Percentiles rank a stretch among this genome's conserved stretches.
Conservation (phyloP, 345 rosid genomes). For the Lenwebbia sp. region DNA sequence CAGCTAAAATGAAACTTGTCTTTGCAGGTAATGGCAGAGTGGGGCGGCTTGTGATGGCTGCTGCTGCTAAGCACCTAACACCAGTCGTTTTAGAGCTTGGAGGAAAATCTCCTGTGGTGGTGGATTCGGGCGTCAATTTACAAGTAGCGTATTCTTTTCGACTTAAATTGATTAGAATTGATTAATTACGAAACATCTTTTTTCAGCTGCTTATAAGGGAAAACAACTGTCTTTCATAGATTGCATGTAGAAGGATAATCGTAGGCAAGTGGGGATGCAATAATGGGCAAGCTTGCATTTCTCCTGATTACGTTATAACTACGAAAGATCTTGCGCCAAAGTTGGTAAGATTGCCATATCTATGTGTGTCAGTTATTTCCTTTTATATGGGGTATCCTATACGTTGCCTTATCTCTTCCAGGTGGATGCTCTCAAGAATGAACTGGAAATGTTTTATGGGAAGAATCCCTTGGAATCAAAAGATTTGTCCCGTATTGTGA, state of each 20-base stretch:
- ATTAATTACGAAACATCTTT: background rate
- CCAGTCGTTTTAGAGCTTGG: slow-evolving; percentile 94
- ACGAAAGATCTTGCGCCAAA: slow-evolving; percentile 60
- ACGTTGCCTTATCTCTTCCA: slow-evolving; percentile 4
- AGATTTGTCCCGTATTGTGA: slow-evolving; percentile 79
- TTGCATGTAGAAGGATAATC: slow-evolving; percentile 69
- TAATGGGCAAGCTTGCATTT: slow-evolving; percentile 87
- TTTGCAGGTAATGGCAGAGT: slow-evolving; percentile 64
- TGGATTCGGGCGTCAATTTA: slow-evolving; percentile 62
- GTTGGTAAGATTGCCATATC: slow-evolving; percentile 37
- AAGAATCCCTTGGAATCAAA: slow-evolving; percentile 66
- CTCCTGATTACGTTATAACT: slow-evolving; percentile 79
- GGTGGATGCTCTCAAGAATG: slow-evolving; percentile 56
- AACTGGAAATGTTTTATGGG: slow-evolving; percentile 66
- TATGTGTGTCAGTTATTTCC: background rate
- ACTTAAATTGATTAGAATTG: background rate
- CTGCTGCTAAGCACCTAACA: slow-evolving; percentile 95
- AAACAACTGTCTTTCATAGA: slow-evolving; percentile 21
- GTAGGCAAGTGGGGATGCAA: slow-evolving; percentile 88
- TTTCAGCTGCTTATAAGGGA: background rate
- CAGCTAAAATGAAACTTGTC: background rate
- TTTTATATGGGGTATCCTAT: background rate
- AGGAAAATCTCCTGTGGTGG: slow-evolving; percentile 81
- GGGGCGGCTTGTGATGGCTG: slow-evolving; percentile 80
- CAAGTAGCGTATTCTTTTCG: slow-evolving; percentile 25